Base-by-base conservation (phyloP, 2,329 filamentous ascomycete genomes). In the Trichoderma atroviride region DNA sequence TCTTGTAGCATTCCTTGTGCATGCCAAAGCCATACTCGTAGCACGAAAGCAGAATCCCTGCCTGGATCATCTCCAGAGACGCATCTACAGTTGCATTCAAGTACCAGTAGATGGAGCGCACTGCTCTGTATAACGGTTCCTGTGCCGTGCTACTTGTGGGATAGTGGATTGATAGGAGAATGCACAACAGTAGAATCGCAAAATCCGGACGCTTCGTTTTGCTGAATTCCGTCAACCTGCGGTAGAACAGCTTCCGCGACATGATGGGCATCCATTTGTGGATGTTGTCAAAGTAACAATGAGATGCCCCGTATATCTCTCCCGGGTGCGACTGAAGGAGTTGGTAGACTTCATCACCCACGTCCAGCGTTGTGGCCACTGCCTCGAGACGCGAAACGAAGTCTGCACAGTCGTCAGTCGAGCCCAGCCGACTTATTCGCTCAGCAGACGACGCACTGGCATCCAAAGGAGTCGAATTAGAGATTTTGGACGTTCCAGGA, bases 211-310 rank as follows among this genome's bases (percentile, higher is more conserved):
- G 27, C n/a, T 58, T 65, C 2, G 67, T 69, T 22, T 33, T 69
- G 67, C 67, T 69, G 9, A 65, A 69, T 4, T 66, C 52, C 1
- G 60, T 69, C 52, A 69, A 52, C 24, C 53, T 69, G 9, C 37
- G 47, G 9, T 69, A 65, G 14, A 69, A 69, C 1, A 69, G 37
- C 27, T 69, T 69, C 27, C 65, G 60, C 3, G 67, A 65, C 61
- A 69, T 57, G 60, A 69, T 69, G 35, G 67, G 67, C 13, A 69
- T 58, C 67, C 67, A 69, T 58, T n/a, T 65, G 37, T 69, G 67
- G 52, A 69, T 33, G 16, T 64, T 69, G 6, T 69, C 11, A 40
- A 69, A 69, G 37, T 69, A 69, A 14, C 65, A 52, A 16, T 65
- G 61, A 13, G 27, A 66, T 57, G 33, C 60, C 13, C 52, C 53